phyloP scores from a whole-genome alignment of 345 rosid species.

The Lumnitzera littorea region DNA sequence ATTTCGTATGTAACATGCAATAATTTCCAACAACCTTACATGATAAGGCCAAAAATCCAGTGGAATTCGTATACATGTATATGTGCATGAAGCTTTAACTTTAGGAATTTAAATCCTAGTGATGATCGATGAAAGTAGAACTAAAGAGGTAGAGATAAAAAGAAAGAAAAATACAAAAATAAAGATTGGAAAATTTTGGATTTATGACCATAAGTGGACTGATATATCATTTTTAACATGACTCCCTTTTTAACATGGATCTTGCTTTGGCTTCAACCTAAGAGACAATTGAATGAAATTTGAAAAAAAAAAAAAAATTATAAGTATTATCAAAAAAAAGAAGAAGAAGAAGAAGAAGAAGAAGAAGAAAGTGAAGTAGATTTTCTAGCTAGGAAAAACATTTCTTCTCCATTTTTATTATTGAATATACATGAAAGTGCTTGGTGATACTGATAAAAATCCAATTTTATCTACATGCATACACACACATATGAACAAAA shows the following conservation, averaged over 20 bases:
- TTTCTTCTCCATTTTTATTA: conserved; percentile 16
- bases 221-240: conserved; percentile 1
- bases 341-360: conserved; percentile 10
- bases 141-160: background rate
- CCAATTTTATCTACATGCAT: conserved; percentile 41
- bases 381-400: conserved; percentile 6
- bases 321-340: background rate
- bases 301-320: conserved; percentile 18
- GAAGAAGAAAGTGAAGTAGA: conserved; percentile 3
- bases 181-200: background rate
- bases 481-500: conserved; percentile 42
- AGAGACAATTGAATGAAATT: conserved; percentile 52
- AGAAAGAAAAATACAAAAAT: background rate
- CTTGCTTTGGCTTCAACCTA: conserved; percentile 52
- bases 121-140: background rate
- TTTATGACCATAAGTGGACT: background rate
- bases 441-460: conserved; percentile 20
- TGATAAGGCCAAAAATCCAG: too few relatives aligned
- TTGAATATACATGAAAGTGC: background rate
- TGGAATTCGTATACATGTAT: too few relatives aligned
- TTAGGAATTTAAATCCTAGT: conserved; percentile 1
- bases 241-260: background rate
- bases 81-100: too few relatives aligned
- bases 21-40: background rate
- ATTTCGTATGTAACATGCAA: background rate